These are phyloP conservation scores for Coemansia sp. DNA, from an alignment of 192 early-diverging fungal species.

Conservation along the genomic window DNA sequence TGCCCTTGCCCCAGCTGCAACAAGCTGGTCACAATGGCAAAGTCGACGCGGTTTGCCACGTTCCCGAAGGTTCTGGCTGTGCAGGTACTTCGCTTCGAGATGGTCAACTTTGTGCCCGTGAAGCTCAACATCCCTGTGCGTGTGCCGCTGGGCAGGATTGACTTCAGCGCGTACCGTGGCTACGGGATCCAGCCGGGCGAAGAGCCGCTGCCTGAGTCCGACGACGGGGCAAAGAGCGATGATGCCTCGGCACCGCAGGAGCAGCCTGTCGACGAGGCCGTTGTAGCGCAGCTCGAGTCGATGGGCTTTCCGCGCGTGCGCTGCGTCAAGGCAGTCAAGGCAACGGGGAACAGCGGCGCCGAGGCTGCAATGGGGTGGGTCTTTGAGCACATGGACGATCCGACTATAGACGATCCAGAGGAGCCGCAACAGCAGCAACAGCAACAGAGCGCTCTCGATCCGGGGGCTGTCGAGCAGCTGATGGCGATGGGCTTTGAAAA, in stretches of 20 bases:
- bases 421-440: conserved; percentile 14
- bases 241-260: conserved; percentile 25
- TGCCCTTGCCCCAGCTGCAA: conserved; percentile 67
- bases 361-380: conserved; percentile 93
- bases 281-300: conserved; percentile 74
- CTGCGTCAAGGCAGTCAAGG: conserved; percentile 78
- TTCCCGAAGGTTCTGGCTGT: conserved; percentile 76
- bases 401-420: conserved; percentile 62
- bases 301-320: conserved; percentile 94
- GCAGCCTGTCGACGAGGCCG: conserved; percentile 60
- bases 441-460: conserved; percentile 25
- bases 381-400: conserved; percentile 97
- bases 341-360: conserved; percentile 74
- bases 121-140: conserved; percentile 62
- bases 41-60: conserved; percentile 67
- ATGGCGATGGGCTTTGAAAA: conserved; percentile 91
- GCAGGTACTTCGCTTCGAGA: conserved; percentile 71
- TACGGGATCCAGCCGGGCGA: conserved; percentile 69
- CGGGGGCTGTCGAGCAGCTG: conserved; percentile 66
- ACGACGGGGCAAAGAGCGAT: conserved; percentile 3
- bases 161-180: conserved; percentile 71
- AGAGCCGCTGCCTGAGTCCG: conserved; percentile 74
- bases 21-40: conserved; percentile 59
- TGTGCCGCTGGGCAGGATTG: conserved; percentile 56
- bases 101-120: conserved; percentile 80